Base-by-base conservation (phyloP, 345 rosid species). In the Pistacia vera region DNA sequence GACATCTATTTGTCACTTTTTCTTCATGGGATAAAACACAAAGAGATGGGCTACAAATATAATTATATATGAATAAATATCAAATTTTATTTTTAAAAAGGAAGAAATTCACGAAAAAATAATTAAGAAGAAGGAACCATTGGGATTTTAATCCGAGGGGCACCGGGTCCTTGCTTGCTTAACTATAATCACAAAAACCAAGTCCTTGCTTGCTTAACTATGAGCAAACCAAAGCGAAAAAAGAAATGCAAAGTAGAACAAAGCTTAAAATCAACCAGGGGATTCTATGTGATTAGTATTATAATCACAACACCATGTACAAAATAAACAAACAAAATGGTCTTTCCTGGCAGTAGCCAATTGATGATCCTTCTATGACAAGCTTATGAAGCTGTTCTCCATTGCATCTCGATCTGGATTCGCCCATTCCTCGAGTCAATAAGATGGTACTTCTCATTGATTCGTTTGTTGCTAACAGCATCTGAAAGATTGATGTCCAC, bases 391-490 rank as follows among this genome's bases (percentile, higher is more conserved):
- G 93, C 71, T 13, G 93, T 87, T 84, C 92, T 86, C 99, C 99
- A 96, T 77, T 92, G 93, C 82, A 93, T 70, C 86, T 96, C 99
- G 41, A 96, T 74, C 81, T 90, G 98, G 81, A 96, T 84, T 84
- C 76, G 74, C 11, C 99, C 97, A 33, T 93, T 93, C 86, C 83
- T 96, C 0, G 99, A 95, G 88, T 92, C 98, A 71, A 95, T 95
- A 36, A 95, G 96, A 77, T 93, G 95, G 82, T 86, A 90, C 86
- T 84, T 91, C 89, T 92, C 95, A 51, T 93, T 93, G 85, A 89
- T 91, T 74, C 98, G 82, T 73, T 84, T 89, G 92, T 95, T 95
- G 91, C 68, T 88, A 61, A 95, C 89, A 18, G 90, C 98, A 79
- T 96, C 98, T 7, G 87, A 79, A 66, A 93, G 94, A 75, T 68